Base-by-base conservation (phyloP, 2,329 filamentous ascomycete species). In the Colletotrichum tofieldiae region DNA sequence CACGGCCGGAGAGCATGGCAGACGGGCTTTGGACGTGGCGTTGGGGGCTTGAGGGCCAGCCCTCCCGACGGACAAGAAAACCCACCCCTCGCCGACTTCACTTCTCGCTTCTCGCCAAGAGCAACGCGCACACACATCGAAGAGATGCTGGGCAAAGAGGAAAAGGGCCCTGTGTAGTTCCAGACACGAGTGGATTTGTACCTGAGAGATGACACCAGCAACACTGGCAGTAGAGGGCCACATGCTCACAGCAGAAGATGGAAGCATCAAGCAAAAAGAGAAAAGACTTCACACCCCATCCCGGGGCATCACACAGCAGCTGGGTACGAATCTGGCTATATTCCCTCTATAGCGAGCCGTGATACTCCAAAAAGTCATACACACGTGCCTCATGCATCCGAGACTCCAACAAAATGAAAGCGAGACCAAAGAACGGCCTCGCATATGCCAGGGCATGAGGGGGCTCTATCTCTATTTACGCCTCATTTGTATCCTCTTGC, bases 391-490 rank as follows among this genome's bases (percentile, higher is more conserved):
- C 67, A 71, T 73, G 67, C 67, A 61, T 35, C 55, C 71, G 20
- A 64, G 60, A 71, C 71, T 71, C 71, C 67, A 66, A 52, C 23
- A 55, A 59, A 47, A 59, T 39, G 45, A 65, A 55, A 37, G 52
- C 61, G 55, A 65, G 67, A 35, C 66, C 32, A 58, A 49, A 61
- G 23, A 35, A 18, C n/a, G 29, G 56, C 71, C 71, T 71, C 56
- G 54, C 49, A 23, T 61, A 71, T 73, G 71, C 71, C 60, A 71
- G 71, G 67, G 69, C 54, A 65, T 65, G 69, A 64, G 71, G 59
- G 59, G 59, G 55, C 41, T 73, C 71, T 73, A 73, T 73, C 60
- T 73, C 71, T 73, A 73, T 73, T 65, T 71, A 66, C 67, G 51
- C 67, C 67, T 66, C 67, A 61, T 37, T 60, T 66, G 67, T 73